Conservation (phyloP, 2,329 filamentous ascomycete genomes). For the Alternaria conjuncta region DNA sequence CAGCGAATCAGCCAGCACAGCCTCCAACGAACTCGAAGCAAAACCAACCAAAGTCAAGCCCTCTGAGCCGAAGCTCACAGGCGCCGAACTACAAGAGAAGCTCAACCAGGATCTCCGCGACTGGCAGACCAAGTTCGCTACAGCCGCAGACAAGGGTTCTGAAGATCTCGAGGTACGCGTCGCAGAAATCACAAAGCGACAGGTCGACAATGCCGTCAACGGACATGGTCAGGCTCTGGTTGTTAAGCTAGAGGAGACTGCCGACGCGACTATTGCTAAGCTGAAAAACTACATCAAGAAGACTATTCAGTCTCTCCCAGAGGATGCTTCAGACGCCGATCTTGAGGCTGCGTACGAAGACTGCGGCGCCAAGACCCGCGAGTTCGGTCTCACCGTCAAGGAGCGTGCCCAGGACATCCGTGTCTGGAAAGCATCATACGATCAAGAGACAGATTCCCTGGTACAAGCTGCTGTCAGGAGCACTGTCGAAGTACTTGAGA, state of each 20-base stretch:
- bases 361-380: slow-evolving; percentile 64
- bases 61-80: slow-evolving; percentile 34
- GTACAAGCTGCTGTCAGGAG: slow-evolving; percentile 77
- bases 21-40: slow-evolving; percentile 24
- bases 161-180: slow-evolving; percentile 70
- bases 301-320: slow-evolving; percentile 62
- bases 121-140: slow-evolving; percentile 89
- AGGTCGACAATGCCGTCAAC: slow-evolving; percentile 70
- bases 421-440: slow-evolving; percentile 75
- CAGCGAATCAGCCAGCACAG: slow-evolving; percentile 29
- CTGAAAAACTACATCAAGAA: slow-evolving; percentile 72
- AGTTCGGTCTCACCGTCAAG: slow-evolving; percentile 75
- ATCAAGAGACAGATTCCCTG: slow-evolving; percentile 70
- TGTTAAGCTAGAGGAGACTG: slow-evolving; percentile 70
- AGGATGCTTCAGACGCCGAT: slow-evolving; percentile 61
- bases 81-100: slow-evolving; percentile 59
- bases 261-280: slow-evolving; percentile 66
- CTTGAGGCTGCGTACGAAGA: slow-evolving; percentile 60
- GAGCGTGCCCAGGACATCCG: slow-evolving; percentile 77
- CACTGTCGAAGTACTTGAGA: slow-evolving; percentile 81
- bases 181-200: slow-evolving; percentile 73
- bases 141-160: slow-evolving; percentile 83
- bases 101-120: slow-evolving; percentile 79
- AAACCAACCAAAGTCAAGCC: slow-evolving; percentile 22
- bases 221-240: slow-evolving; percentile 71